phyloP scores from a whole-genome alignment of 2,329 filamentous ascomycete species.

The Alternaria burnsii region DNA sequence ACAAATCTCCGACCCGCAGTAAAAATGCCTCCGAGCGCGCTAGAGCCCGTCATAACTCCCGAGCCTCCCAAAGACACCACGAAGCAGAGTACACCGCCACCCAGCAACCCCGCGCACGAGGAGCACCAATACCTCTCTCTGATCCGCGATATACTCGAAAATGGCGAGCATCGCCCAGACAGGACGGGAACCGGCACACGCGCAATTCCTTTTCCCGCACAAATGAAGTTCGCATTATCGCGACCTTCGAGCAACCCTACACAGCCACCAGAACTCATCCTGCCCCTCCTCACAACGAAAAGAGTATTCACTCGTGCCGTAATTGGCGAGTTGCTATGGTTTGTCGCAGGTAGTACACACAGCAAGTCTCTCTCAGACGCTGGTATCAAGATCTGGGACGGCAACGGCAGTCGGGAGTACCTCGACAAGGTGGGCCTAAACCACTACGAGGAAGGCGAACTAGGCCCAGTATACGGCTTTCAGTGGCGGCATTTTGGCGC shows the following conservation, averaged over 20 bases:
- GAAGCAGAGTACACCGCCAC: slow-evolving; percentile 23
- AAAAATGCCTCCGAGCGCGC: slow-evolving; percentile 40
- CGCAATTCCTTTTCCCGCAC: slow-evolving; percentile 85
- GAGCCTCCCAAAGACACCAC: slow-evolving; percentile 28
- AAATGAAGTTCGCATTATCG: slow-evolving; percentile 86
- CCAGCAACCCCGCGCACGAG: slow-evolving; percentile 66
- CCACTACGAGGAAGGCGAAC: slow-evolving; percentile 84
- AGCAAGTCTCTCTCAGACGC: slow-evolving; percentile 77
- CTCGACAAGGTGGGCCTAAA: slow-evolving; percentile 84
- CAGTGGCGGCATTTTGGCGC: slow-evolving; percentile 99
- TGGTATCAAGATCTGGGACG: slow-evolving; percentile 97
- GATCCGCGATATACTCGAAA: slow-evolving; percentile 81
- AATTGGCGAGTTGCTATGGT: slow-evolving; percentile 94
- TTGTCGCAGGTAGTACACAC: slow-evolving; percentile 84
- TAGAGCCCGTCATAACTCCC: slow-evolving; percentile 36
- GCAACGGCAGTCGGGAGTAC: slow-evolving; percentile 89
- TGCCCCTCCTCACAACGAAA: slow-evolving; percentile 96
- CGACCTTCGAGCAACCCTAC: slow-evolving; percentile 55
- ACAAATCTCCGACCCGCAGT: neutral
- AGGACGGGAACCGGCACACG: slow-evolving; percentile 92
- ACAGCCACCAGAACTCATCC: slow-evolving; percentile 64
- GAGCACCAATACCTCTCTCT: slow-evolving; percentile 94
- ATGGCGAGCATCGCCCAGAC: slow-evolving; percentile 89
- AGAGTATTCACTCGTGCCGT: slow-evolving; percentile 93
- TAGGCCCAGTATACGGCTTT: slow-evolving; percentile 97